These are phyloP conservation scores for Colletotrichum sp. DNA, from an alignment of 2,329 filamentous ascomycete genomes.

Conservation along the genomic window DNA sequence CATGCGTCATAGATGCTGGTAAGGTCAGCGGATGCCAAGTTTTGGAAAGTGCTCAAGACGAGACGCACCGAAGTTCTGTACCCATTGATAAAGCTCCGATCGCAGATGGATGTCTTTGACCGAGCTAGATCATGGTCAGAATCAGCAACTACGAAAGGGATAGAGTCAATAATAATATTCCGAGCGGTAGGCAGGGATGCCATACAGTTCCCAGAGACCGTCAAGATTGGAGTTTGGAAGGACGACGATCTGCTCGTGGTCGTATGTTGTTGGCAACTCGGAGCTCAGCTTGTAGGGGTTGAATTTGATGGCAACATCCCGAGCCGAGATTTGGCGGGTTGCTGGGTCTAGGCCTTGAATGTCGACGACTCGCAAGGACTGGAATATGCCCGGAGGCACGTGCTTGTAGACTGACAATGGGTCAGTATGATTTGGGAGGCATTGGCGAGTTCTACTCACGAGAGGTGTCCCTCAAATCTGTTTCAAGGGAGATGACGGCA, in stretches of 20 bases:
- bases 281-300: neutral
- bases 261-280: neutral
- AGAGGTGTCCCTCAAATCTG: neutral
- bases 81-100: no score
- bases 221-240: neutral
- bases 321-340: neutral
- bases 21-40: no score
- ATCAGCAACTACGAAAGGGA: no score
- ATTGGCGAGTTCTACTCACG: neutral
- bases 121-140: no score
- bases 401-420: neutral
- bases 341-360: slow-evolving; percentile 14
- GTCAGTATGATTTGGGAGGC: neutral
- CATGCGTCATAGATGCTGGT: no score
- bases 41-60: no score
- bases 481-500: slow-evolving; percentile 6
- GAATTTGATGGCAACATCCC: slow-evolving; percentile 15
- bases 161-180: no score
- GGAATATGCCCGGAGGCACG: slow-evolving; percentile 6
- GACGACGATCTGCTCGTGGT: no score
- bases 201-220: slow-evolving; percentile 12
- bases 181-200: no score
- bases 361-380: slow-evolving; percentile 15
- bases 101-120: no score
- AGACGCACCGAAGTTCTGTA: no score